phyloP scores from a whole-genome alignment of 306 rosid species.

The Cucumis sativus region Cucumber_9930_V3 NC_026658.2:21985501-21986000 shows the following conservation, averaged over 20 bases:
- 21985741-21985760: background rate
- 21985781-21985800: background rate
- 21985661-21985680: background rate
- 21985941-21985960: conserved; percentile 64
- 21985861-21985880: background rate
- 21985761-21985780: background rate
- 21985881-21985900: background rate
- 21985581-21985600: conserved; percentile 91
- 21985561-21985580: conserved; percentile 85
- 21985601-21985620: conserved; percentile 92
- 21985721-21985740: background rate
- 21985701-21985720: background rate
- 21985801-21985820: background rate
- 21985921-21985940: background rate
- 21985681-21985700: background rate
- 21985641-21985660: conserved; percentile 62
- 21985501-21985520: conserved; percentile 94
- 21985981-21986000: conserved; percentile 70
- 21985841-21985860: background rate
- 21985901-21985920: background rate
- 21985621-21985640: conserved; percentile 96
- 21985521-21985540: conserved; percentile 94
- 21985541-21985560: conserved; percentile 91
- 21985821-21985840: background rate
- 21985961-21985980: conserved; percentile 93